Conservation (phyloP, 2,329 filamentous ascomycete genomes). For the Ambrosiella xylebori region DNA sequence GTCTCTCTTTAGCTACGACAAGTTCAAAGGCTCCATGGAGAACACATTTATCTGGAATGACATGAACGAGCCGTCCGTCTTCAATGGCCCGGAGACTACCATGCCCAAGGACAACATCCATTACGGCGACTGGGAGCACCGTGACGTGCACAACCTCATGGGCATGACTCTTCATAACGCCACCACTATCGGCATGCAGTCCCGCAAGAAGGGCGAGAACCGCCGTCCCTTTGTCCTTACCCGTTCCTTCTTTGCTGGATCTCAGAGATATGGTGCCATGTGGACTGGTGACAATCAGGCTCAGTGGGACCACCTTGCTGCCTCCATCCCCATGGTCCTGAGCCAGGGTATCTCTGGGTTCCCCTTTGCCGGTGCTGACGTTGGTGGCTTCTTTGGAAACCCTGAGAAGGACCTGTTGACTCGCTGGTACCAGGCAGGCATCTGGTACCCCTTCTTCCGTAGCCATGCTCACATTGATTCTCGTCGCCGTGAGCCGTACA, state of each 20-base stretch:
- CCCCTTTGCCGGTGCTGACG: slow-evolving; percentile 87
- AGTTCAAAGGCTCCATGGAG: slow-evolving; percentile 67
- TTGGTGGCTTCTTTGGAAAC: slow-evolving; percentile 96
- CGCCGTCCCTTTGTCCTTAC: slow-evolving; percentile 85
- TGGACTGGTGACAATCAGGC: slow-evolving; percentile 98
- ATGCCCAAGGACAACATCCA: slow-evolving; percentile 99
- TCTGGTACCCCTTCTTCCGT: slow-evolving; percentile 97
- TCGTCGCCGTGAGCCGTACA: slow-evolving; percentile 81
- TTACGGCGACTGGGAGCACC: slow-evolving; percentile 82
- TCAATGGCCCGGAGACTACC: slow-evolving; percentile 93
- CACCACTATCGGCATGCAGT: slow-evolving; percentile 68
- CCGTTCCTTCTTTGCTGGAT: slow-evolving; percentile 79
- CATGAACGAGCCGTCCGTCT: slow-evolving; percentile 98
- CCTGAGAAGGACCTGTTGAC: slow-evolving; percentile 80
- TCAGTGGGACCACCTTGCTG: slow-evolving; percentile 77
- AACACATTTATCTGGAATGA: slow-evolving; percentile 98
- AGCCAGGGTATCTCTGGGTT: slow-evolving; percentile 86
- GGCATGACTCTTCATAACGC: slow-evolving; percentile 92
- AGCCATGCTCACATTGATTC: slow-evolving; percentile 94
- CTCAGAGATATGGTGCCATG: slow-evolving; percentile 82
- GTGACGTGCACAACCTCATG: slow-evolving; percentile 90
- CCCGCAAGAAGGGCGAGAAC: slow-evolving; percentile 70
- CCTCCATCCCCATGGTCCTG: slow-evolving; percentile 80
- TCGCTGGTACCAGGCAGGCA: slow-evolving; percentile 91
- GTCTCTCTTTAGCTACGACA: slow-evolving; percentile 68